phyloP scores from a whole-genome alignment of 2,329 filamentous ascomycete genomes.

The Ilyonectria mors-panacis region DNA sequence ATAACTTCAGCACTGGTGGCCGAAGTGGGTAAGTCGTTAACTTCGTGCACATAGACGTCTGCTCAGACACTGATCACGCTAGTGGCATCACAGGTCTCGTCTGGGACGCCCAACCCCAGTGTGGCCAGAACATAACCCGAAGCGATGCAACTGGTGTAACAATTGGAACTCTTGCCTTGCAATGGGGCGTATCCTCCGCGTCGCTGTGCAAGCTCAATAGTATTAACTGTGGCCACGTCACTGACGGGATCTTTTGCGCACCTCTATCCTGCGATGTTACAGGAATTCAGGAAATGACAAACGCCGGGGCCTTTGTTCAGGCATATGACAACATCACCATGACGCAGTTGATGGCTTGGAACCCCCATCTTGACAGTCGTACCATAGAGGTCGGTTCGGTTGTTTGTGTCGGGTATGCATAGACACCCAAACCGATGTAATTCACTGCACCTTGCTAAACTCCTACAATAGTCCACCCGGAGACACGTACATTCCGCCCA shows the following conservation, averaged over 20 bases:
- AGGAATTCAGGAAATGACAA: background rate
- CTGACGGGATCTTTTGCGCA: background rate
- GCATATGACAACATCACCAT: slow-evolving; percentile 4
- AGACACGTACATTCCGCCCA: background rate
- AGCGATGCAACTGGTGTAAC: background rate
- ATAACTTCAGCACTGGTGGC: background rate
- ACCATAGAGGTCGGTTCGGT: background rate
- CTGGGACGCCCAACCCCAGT: background rate
- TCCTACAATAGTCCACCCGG: background rate
- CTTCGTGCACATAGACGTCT: background rate
- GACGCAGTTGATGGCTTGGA: background rate
- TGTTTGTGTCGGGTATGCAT: background rate
- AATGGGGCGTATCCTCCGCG: background rate
- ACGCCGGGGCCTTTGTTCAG: background rate
- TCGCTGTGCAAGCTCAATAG: background rate
- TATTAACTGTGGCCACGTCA: background rate
- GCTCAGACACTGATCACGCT: background rate
- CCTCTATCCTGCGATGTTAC: slow-evolving; percentile 1
- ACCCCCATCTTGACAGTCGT: background rate
- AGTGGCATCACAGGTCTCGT: background rate
- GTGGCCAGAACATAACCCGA: background rate
- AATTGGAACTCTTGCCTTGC: background rate
- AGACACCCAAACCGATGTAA: too few relatives aligned
- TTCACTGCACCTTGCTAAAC: too few relatives aligned
- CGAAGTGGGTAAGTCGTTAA: background rate